These are phyloP conservation scores for Penicillium samsonianum DNA, from an alignment of 495 filamentous ascomycete genomes.

Conservation along the genomic window DNA sequence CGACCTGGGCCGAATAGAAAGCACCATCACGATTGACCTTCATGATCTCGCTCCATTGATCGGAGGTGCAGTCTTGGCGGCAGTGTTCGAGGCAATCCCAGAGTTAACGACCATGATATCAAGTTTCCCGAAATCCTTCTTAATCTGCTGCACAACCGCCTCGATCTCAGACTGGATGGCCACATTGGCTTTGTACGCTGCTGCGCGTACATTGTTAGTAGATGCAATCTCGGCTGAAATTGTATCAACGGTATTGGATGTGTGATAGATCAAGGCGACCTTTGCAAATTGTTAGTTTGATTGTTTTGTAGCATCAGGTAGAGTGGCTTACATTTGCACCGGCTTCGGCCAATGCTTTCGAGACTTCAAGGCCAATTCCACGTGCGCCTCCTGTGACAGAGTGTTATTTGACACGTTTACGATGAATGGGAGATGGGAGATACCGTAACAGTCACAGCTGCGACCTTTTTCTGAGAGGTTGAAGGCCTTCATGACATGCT, in stretches of 20 bases:
- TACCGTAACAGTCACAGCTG: conserved; percentile 32
- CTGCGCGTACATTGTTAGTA: conserved; percentile 65
- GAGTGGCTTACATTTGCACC: conserved; percentile 61
- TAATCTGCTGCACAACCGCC: conserved; percentile 52
- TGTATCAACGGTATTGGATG: conserved; percentile 65
- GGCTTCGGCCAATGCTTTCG: conserved; percentile 71
- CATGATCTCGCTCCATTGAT: conserved; percentile 43
- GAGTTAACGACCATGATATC: conserved; percentile 80
- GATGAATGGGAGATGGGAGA: background rate
- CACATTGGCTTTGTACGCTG: conserved; percentile 71
- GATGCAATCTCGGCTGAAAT: conserved; percentile 69
- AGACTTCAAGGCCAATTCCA: conserved; percentile 77
- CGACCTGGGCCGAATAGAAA: conserved; percentile 49
- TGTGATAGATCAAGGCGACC: conserved; percentile 74
- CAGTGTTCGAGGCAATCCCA: conserved; percentile 56
- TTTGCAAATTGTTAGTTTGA: background rate
- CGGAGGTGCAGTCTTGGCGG: conserved; percentile 38
- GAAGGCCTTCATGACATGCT: conserved; percentile 40
- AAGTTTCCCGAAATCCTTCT: conserved; percentile 65
- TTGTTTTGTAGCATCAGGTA: background rate
- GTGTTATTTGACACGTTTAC: background rate
- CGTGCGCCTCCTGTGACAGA: conserved; percentile 61
- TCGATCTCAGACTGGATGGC: conserved; percentile 57
- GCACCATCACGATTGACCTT: conserved; percentile 51
- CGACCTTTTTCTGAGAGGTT: conserved; percentile 41